Evolutionary conservation across 805 yeast genomes (phyloP), one percentile per base, ranked within the genome.

Genomic region (Metschnikowia koreensis): DNA sequence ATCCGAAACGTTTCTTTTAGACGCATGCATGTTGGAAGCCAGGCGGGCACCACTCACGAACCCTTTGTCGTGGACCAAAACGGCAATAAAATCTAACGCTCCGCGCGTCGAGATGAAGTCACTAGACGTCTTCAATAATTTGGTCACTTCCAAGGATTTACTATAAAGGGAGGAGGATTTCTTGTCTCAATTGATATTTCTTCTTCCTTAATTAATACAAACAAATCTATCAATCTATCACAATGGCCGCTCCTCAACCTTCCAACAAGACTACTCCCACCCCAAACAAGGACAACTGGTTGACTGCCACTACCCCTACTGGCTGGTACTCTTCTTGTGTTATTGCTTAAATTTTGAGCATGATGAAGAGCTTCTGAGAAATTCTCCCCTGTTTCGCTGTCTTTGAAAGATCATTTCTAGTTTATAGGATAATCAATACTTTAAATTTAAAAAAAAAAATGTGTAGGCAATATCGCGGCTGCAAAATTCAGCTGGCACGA

Each of bases 291-390:
- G 54, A 46, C 54, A 51, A 46, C 44, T 51, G 42, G 43, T 44
- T 49, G 48, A 51, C 54, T 22, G 48, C 48, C 41, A 38, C 38
- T 39, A 46, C 51, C 49, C 37, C 37, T 6, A 47, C 47, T 38
- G 54, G 49, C n/a, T 51, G 51, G 54, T 51, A 49, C 41, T 46
- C 50, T 11, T 44, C 54, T 9, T 51, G 54, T 31, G 54, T 47
- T n/a, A 51, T 51, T 44, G 54, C 51, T 15, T 51, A 47, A 39
- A 22, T 33, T 10, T 26, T 11, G 13, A 10, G 37, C 16, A 33
- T 7, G 10, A 12, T 9, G 3, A 31, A 31, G 2, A 31, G 6
- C 13, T 6, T 6, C 10, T 3, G 6, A 9, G 13, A 12, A 31
- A 31, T 31, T 6, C 3, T 6, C 6, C 4, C 22, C 10, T 31